Conservation (phyloP, 257 asterid genomes). For the Ophiorrhiza pumila region DNA sequence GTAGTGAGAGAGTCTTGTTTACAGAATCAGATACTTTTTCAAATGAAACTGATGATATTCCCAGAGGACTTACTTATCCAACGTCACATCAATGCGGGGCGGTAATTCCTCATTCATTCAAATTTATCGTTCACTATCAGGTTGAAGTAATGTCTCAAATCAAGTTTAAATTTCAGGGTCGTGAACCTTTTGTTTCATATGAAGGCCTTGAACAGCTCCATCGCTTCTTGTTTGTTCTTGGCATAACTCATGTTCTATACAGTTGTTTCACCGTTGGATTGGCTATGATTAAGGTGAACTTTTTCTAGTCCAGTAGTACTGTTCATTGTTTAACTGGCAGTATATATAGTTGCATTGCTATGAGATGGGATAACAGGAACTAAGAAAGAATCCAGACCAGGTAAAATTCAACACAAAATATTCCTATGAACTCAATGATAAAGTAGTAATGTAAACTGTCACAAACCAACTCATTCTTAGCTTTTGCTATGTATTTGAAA, state of each 20-base stretch:
- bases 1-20: constrained; percentile 29
- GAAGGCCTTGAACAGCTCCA: constrained; percentile 92
- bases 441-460: not conserved
- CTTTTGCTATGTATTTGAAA: not conserved
- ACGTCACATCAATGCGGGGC: constrained; percentile 61
- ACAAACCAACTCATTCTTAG: not conserved
- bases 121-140: not conserved
- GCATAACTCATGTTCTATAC: constrained; percentile 72
- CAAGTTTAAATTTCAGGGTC: constrained; percentile 45
- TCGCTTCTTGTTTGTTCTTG: constrained; percentile 85
- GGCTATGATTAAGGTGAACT: constrained; percentile 83
- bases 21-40: constrained; percentile 20
- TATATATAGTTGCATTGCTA: not conserved
- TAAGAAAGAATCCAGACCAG: not conserved
- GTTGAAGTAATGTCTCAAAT: constrained; percentile 3
- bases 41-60: constrained; percentile 45
- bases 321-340: not conserved
- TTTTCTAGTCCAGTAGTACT: not conserved
- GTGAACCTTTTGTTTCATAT: constrained; percentile 79
- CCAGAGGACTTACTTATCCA: constrained; percentile 26
- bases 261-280: constrained; percentile 71
- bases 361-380: not conserved
- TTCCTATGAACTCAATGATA: not conserved
- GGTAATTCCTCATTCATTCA: constrained; percentile 33
- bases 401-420: not conserved